These are phyloP conservation scores for Pseudogymnoascus sp. DNA, from an alignment of 2,329 filamentous ascomycete genomes.

Conservation along the genomic window DNA sequence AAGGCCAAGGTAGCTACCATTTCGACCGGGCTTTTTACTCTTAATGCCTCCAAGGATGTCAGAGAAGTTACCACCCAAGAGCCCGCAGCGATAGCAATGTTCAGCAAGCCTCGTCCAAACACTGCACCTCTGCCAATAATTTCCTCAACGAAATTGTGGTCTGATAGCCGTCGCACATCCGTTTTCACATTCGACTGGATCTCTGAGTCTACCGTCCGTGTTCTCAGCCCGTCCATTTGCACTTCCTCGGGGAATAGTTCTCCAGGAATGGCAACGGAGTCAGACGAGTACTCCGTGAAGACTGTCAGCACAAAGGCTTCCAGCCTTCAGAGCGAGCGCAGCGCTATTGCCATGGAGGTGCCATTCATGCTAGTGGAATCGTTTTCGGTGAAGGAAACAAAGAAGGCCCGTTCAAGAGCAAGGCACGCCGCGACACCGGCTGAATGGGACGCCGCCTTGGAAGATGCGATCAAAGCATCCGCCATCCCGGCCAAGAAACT, in stretches of 20 bases:
- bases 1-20: neutral
- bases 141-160: constrained; percentile 24
- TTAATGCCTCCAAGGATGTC: constrained; percentile 8
- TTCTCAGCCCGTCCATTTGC: constrained; percentile 24
- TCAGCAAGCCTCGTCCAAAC: constrained; percentile 17
- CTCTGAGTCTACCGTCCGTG: constrained; percentile 27
- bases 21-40: constrained; percentile 19
- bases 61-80: constrained; percentile 17
- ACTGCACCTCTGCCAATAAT: constrained; percentile 14
- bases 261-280: constrained; percentile 23
- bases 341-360: constrained; percentile 6
- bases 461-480: neutral
- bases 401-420: constrained; percentile 16
- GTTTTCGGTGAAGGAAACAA: constrained; percentile 6
- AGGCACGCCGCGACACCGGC: constrained; percentile 11
- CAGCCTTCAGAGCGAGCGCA: constrained; percentile 18
- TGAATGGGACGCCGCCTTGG: constrained; percentile 1
- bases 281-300: constrained; percentile 25
- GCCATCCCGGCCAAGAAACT: neutral
- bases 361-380: constrained; percentile 9
- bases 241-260: constrained; percentile 22
- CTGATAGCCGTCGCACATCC: constrained; percentile 16
- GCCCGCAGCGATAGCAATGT: constrained; percentile 23
- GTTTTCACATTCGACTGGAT: constrained; percentile 23
- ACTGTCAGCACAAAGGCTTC: constrained; percentile 29